Evolutionary conservation across 2,329 filamentous ascomycete species (phyloP).

Genomic region (Aspergillus sp.): DNA sequence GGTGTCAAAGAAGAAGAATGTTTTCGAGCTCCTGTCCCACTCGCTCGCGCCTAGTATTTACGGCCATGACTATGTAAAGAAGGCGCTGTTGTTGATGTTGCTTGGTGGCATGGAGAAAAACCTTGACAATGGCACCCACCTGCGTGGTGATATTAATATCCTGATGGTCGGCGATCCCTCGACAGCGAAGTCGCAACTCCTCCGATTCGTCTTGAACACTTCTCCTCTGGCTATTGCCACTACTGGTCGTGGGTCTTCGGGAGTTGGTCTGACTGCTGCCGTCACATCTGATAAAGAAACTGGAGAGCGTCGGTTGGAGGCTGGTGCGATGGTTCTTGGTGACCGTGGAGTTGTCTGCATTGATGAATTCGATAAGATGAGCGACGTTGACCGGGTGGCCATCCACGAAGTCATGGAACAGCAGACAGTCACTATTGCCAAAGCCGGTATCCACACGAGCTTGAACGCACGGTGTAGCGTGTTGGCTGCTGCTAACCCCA

Average conservation of each 20-base stretch:
- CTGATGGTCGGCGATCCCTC: constrained; percentile 98
- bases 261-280: constrained; percentile 92
- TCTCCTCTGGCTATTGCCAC: constrained; percentile 94
- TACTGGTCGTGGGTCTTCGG: constrained; percentile 91
- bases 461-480: constrained; percentile 95
- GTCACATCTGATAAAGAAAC: constrained; percentile 97
- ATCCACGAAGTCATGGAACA: constrained; percentile 99
- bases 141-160: constrained; percentile 98
- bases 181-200: constrained; percentile 94
- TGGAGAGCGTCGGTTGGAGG: constrained; percentile 85
- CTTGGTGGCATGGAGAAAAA: constrained; percentile 98
- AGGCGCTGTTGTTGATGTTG: constrained; percentile 90
- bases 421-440: constrained; percentile 97
- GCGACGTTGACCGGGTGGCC: constrained; percentile 90
- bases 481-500: constrained; percentile 90
- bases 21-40: constrained; percentile 87
- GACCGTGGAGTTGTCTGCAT: constrained; percentile 98
- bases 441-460: constrained; percentile 95
- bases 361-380: constrained; percentile 99
- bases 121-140: constrained; percentile 90
- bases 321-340: constrained; percentile 96
- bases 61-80: constrained; percentile 96
- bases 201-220: constrained; percentile 95
- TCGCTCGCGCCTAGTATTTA: constrained; percentile 95
- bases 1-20: constrained; percentile 83